Conservation (phyloP, 169 alveolate genomes). For the Perkinsus marinus region DNA sequence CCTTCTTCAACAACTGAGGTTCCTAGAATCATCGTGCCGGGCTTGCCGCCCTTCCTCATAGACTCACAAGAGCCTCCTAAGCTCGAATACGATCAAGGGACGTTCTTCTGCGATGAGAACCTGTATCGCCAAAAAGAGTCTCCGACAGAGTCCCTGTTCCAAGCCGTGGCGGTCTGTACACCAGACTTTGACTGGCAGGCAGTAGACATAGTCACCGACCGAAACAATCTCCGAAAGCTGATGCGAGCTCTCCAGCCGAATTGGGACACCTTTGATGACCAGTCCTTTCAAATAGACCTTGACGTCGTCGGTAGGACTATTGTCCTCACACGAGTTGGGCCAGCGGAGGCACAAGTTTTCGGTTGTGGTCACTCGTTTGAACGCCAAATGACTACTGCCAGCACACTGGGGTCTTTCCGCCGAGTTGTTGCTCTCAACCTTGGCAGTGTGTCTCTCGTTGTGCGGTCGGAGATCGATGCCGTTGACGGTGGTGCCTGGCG, state of each 20-base stretch:
- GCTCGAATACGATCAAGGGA: neutral
- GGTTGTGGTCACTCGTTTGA: neutral
- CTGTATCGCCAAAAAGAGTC: neutral
- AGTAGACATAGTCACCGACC: neutral
- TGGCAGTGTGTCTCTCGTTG: neutral
- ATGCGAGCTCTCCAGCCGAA: neutral
- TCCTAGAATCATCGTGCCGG: neutral
- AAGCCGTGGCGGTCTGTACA: neutral
- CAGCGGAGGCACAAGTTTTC: neutral
- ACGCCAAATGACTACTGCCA: neutral
- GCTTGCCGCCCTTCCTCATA: neutral
- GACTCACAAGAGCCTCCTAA: neutral
- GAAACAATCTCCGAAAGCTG: neutral
- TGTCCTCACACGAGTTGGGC: neutral
- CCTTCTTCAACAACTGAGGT: neutral
- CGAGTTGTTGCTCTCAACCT: neutral
- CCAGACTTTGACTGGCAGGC: neutral
- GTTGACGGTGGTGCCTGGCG: neutral
- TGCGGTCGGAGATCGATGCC: neutral
- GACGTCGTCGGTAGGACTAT: neutral
- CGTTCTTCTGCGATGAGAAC: neutral
- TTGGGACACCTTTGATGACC: neutral
- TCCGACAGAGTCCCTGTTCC: neutral
- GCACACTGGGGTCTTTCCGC: neutral
- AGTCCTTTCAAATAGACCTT: neutral